phyloP scores from a whole-genome alignment of 306 rosid species.

The Citrullus mucosospermus region DNA sequence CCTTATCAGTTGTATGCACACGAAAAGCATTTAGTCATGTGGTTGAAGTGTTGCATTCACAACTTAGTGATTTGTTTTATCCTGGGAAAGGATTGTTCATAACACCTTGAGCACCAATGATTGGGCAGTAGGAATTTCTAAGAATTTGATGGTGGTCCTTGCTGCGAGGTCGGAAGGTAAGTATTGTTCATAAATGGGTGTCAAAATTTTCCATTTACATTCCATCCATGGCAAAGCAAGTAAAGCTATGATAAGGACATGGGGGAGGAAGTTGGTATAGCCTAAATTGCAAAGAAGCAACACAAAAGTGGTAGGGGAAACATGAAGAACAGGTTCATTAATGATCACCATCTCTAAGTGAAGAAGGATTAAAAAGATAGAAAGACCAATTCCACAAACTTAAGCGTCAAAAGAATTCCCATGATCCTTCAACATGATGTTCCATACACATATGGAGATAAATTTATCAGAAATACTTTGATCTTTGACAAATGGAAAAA shows the following conservation, averaged over 20 bases:
- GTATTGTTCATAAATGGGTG: not conserved
- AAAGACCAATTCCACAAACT: conserved; percentile 8
- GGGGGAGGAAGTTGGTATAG: not conserved
- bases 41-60: too few relatives aligned
- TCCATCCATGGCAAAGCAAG: not conserved
- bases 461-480: not conserved
- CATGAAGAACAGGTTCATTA: not conserved
- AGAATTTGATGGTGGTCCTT: not conserved
- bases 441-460: conserved; percentile 35
- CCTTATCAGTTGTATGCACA: too few relatives aligned
- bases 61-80: too few relatives aligned
- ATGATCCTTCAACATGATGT: conserved; percentile 35
- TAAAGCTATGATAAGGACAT: not conserved
- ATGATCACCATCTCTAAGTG: not conserved
- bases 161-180: not conserved
- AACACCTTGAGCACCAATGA: not conserved
- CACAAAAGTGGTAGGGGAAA: not conserved
- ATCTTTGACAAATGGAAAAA: not conserved
- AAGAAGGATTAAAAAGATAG: not conserved
- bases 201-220: not conserved
- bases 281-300: not conserved
- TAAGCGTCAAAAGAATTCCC: too few relatives aligned
- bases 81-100: too few relatives aligned
- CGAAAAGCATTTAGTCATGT: too few relatives aligned
- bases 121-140: not conserved